phyloP scores from a whole-genome alignment of 805 yeast genomes.

The Barnettozyma wickerhamii region DNA sequence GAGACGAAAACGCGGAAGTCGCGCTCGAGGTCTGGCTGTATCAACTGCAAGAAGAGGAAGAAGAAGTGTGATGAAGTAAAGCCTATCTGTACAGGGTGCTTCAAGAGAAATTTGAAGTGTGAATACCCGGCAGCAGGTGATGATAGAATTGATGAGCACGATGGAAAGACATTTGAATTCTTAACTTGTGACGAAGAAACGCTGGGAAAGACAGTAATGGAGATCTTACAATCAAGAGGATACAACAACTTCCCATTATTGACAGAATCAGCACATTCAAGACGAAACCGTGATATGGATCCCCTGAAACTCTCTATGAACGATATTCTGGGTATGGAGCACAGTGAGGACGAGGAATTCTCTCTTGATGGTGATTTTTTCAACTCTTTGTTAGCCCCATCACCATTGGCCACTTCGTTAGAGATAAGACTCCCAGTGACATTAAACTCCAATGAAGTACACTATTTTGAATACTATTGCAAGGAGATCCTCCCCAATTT shows the following conservation, averaged over 20 bases:
- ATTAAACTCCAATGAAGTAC: slow-evolving; percentile 34
- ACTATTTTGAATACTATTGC: slow-evolving; percentile 40
- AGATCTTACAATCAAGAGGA: not conserved
- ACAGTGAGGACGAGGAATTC: not conserved
- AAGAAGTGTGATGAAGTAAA: slow-evolving; percentile 46
- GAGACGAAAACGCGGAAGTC: not conserved
- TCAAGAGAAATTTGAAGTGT: slow-evolving; percentile 28
- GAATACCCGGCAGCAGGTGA: slow-evolving; percentile 13
- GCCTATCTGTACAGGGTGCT: slow-evolving; percentile 44
- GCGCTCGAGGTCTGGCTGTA: slow-evolving; percentile 36
- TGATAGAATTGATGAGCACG: not conserved
- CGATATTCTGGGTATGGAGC: not conserved
- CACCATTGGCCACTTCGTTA: slow-evolving; percentile 19
- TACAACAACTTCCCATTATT: not conserved
- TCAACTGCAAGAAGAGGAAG: slow-evolving; percentile 38
- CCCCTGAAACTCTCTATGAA: not conserved
- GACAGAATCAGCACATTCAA: not conserved
- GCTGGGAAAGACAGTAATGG: slow-evolving; percentile 10
- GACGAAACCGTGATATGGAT: not conserved
- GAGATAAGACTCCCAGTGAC: slow-evolving; percentile 22
- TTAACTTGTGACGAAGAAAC: slow-evolving; percentile 8
- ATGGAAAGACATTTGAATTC: slow-evolving; percentile 5
- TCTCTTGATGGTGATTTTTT: slow-evolving; percentile 10
- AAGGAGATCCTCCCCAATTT: slow-evolving; percentile 38
- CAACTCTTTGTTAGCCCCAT: slow-evolving; percentile 3